Percentiles rank a stretch among this genome's conserved stretches.
Conservation (phyloP, 148 eudicot genomes). For the Pharnaceum exiguum region DNA sequence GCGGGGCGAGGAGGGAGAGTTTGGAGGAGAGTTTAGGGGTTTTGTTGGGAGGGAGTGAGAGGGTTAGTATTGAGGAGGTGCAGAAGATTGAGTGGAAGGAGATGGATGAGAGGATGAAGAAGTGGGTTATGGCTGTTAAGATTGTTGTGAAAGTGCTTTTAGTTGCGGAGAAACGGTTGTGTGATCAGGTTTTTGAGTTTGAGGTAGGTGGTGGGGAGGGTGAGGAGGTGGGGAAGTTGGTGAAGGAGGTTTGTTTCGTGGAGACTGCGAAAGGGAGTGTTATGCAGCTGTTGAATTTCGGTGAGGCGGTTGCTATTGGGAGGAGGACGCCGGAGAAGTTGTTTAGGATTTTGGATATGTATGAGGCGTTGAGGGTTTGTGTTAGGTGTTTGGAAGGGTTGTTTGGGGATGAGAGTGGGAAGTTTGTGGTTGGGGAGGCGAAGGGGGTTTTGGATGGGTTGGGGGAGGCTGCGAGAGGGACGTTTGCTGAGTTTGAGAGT, state of each 20-base stretch:
- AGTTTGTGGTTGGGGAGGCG: conserved; percentile 56
- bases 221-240: conserved; percentile 30
- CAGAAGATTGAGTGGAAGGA: conserved; percentile 70
- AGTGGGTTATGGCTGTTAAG: conserved; percentile 72
- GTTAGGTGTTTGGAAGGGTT: conserved; percentile 47
- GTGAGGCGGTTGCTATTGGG: conserved; percentile 76
- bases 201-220: too few species aligned
- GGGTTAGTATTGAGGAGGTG: conserved; percentile 77
- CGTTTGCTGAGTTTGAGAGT: conserved; percentile 74
- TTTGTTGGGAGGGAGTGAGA: conserved; percentile 69
- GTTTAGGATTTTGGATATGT: conserved; percentile 85
- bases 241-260: conserved; percentile 71
- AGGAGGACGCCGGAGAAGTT: conserved; percentile 75
- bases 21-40: conserved; percentile 60
- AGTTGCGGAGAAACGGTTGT: conserved; percentile 55
- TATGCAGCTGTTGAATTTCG: conserved; percentile 77
- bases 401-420: conserved; percentile 62
- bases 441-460: conserved; percentile 58
- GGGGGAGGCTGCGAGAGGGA: conserved; percentile 72
- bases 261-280: conserved; percentile 73
- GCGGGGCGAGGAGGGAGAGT: conserved; percentile 53
- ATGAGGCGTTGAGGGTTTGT: conserved; percentile 61
- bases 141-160: conserved; percentile 56
- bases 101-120: conserved; percentile 79
- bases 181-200: conserved; percentile 68